Conservation (phyloP, 768 basidiomycete genomes). For the Glaciozyma antarctica region DNA sequence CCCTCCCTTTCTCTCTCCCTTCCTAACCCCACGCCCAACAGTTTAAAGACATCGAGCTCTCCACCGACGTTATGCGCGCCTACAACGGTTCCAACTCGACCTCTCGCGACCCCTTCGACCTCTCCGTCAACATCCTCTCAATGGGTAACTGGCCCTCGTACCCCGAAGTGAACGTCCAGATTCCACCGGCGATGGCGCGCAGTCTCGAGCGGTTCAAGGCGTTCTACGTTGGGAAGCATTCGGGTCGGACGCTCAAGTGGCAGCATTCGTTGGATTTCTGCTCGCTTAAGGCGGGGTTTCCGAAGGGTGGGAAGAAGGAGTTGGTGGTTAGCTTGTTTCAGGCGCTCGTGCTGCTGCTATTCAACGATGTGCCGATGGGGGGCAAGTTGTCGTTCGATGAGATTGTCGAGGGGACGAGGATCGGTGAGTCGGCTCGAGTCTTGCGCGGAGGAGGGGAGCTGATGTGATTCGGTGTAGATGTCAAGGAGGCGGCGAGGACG, state of each 20-base stretch:
- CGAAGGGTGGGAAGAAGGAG: constrained; percentile 55
- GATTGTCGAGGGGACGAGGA: constrained; percentile 56
- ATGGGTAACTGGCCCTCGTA: constrained; percentile 70
- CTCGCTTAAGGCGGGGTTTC: constrained; percentile 62
- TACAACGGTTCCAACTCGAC: constrained; percentile 43
- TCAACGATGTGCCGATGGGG: constrained; percentile 52
- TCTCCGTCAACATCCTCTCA: constrained; percentile 74
- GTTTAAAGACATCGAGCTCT: constrained; percentile 41
- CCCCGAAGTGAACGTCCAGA: constrained; percentile 40
- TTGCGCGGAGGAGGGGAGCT: constrained; percentile 1
- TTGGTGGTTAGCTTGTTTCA: constrained; percentile 86
- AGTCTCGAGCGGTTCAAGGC: constrained; percentile 54
- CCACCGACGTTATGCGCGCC: constrained; percentile 60
- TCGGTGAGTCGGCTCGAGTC: constrained; percentile 50
- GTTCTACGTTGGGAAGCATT: constrained; percentile 73
- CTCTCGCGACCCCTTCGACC: constrained; percentile 41
- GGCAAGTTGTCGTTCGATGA: constrained; percentile 55
- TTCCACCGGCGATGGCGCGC: constrained; percentile 60
- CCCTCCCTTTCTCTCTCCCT: not conserved
- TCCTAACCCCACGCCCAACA: constrained; percentile 37
- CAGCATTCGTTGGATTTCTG: constrained; percentile 78
- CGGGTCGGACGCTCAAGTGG: constrained; percentile 69
- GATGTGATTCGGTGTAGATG: constrained; percentile 45
- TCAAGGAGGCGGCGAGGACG: constrained; percentile 64
- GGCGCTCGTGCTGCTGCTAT: constrained; percentile 70